Conservation (phyloP, 2,329 filamentous ascomycete genomes). For the Talaromyces piceae region DNA sequence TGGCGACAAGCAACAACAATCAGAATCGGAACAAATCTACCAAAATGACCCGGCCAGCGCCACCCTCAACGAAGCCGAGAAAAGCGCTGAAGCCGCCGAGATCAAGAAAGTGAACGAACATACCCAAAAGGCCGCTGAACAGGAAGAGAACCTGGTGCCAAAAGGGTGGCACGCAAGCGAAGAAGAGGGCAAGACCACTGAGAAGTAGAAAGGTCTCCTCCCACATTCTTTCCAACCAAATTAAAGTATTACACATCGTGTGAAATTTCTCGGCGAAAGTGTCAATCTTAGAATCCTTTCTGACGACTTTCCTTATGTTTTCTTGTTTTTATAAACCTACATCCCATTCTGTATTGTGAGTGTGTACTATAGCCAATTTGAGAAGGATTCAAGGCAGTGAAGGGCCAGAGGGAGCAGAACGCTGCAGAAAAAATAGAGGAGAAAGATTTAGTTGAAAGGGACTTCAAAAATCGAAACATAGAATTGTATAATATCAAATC, state of each 20-base stretch:
- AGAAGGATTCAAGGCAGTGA: neutral
- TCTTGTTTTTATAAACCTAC: neutral
- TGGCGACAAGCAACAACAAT: no score
- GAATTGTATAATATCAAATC: conserved; percentile 16
- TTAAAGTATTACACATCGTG: no score
- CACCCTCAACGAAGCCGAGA: conserved; percentile 20
- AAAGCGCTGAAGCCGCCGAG: conserved; percentile 18
- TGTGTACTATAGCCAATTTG: neutral
- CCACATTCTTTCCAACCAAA: neutral
- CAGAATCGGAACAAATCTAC: conserved; percentile 7
- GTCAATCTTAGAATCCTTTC: neutral
- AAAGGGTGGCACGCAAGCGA: conserved; percentile 38
- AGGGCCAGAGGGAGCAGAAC: neutral
- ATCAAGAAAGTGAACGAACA: conserved; percentile 8
- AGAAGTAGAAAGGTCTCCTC: conserved; percentile 3
- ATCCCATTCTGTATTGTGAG: conserved; percentile 1
- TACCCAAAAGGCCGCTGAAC: conserved; percentile 16
- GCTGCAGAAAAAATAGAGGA: neutral
- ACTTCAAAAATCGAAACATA: neutral
- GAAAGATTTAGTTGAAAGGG: no score
- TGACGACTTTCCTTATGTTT: conserved; percentile 1
- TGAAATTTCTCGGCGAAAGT: no score
- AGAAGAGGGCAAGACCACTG: conserved; percentile 7
- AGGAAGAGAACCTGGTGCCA: conserved; percentile 42
- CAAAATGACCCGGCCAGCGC: conserved; percentile 17